Evolutionary conservation across 73 alveolate species (phyloP).

Genomic region (Vitrella brassicaformis): DNA sequence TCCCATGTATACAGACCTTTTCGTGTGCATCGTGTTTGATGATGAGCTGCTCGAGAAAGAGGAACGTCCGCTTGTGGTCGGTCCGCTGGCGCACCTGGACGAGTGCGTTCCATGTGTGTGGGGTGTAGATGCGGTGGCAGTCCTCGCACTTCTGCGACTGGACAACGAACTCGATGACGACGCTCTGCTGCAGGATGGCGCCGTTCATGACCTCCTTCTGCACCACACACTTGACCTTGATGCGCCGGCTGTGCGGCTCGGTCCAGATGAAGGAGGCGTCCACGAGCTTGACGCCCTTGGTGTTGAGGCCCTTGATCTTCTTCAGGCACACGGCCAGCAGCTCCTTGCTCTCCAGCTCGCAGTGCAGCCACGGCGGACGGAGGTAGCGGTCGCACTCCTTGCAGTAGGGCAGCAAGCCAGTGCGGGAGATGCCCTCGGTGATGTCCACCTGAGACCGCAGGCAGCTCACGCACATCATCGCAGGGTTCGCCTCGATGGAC

Average conservation of each 20-base stretch:
- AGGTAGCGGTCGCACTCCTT: constrained; percentile 42
- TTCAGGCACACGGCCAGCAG: constrained; percentile 46
- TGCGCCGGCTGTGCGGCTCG: constrained; percentile 46
- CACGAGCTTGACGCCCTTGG: constrained; percentile 40
- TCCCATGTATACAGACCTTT: not conserved
- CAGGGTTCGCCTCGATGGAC: not conserved
- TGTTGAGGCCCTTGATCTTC: constrained; percentile 40
- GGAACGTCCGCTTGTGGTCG: constrained; percentile 84
- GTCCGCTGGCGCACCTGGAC: constrained; percentile 86
- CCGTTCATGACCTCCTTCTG: constrained; percentile 51
- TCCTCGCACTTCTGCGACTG: constrained; percentile 87
- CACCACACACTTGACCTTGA: constrained; percentile 43
- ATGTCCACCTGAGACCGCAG: not conserved
- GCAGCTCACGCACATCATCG: not conserved
- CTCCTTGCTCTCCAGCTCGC: constrained; percentile 44
- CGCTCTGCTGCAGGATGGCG: constrained; percentile 43
- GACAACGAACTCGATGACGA: constrained; percentile 67
- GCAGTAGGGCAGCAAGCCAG: constrained; percentile 21
- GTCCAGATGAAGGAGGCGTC: constrained; percentile 50
- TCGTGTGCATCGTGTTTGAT: constrained; percentile 48
- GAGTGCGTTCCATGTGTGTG: constrained; percentile 86
- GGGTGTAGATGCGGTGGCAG: constrained; percentile 88
- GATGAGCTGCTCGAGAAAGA: constrained; percentile 78
- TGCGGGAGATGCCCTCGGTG: not conserved
- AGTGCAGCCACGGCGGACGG: constrained; percentile 50